Conservation (phyloP, 2,329 filamentous ascomycete species). For the Podosphaera aphanis region DNA sequence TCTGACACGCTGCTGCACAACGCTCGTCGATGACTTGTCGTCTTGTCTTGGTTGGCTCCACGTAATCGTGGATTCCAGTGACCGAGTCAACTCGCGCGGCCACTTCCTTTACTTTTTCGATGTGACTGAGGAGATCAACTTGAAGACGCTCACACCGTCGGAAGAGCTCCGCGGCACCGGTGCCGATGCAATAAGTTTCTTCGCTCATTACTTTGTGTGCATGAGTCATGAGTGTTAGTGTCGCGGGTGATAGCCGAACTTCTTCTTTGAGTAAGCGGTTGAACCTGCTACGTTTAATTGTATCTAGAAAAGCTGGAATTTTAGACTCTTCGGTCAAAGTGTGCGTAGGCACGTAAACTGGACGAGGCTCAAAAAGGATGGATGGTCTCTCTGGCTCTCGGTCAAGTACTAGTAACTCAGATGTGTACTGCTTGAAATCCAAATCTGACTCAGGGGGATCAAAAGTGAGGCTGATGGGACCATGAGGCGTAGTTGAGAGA, state of each 20-base stretch:
- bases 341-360: conserved; percentile 38
- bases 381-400: conserved; percentile 23
- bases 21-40: conserved; percentile 35
- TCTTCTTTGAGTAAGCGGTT: conserved; percentile 40
- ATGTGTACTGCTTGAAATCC: conserved; percentile 20
- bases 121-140: conserved; percentile 42
- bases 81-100: conserved; percentile 43
- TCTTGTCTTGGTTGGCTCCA: conserved; percentile 24
- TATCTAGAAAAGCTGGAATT: conserved; percentile 31
- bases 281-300: conserved; percentile 33
- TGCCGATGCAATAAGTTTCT: conserved; percentile 44
- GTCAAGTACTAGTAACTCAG: conserved; percentile 20
- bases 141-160: conserved; percentile 44
- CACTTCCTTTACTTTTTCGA: conserved; percentile 40
- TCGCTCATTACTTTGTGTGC: conserved; percentile 46
- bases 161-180: conserved; percentile 51
- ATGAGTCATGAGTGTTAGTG: conserved; percentile 47
- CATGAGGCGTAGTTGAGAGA: conserved; percentile 32
- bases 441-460: conserved; percentile 31
- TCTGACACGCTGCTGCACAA: conserved; percentile 27
- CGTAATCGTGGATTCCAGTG: conserved; percentile 31
- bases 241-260: conserved; percentile 45
- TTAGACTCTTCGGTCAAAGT: conserved; percentile 32
- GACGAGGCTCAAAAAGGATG: conserved; percentile 38
- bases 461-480: conserved; percentile 34